Evolutionary conservation across 108 stramenopile species (phyloP).

Genomic region (Pseudonitzschia delicatissima): DNA sequence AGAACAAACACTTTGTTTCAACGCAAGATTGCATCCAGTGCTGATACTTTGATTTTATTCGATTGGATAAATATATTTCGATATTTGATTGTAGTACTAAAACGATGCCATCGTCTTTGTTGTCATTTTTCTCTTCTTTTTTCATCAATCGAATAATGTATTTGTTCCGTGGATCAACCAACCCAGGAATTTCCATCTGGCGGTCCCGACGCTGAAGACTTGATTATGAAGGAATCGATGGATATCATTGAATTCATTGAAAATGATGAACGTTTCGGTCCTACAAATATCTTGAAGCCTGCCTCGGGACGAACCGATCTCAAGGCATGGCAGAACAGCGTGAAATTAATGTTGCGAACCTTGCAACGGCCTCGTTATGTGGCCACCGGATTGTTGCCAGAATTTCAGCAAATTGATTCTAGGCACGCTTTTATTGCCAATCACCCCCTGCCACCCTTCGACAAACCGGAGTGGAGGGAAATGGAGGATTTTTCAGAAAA

Average conservation of each 20-base stretch:
- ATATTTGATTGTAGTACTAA: neutral
- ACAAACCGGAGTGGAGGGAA: slow-evolving; percentile 86
- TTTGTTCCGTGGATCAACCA: too few species aligned
- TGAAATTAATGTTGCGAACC: slow-evolving; percentile 71
- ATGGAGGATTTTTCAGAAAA: slow-evolving; percentile 71
- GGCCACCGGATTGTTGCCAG: slow-evolving; percentile 86
- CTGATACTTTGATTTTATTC: too few species aligned
- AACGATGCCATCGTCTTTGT: neutral
- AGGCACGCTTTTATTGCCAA: slow-evolving; percentile 88
- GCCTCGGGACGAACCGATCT: slow-evolving; percentile 84
- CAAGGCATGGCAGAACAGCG: slow-evolving; percentile 89
- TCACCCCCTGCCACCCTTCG: slow-evolving; percentile 88
- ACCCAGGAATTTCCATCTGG: neutral
- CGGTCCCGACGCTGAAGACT: slow-evolving; percentile 43
- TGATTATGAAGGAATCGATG: slow-evolving; percentile 92
- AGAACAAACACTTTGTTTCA: too few species aligned
- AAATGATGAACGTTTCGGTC: slow-evolving; percentile 85
- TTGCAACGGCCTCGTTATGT: slow-evolving; percentile 95
- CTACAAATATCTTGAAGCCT: slow-evolving; percentile 60
- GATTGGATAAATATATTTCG: too few species aligned
- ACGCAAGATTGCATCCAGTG: too few species aligned
- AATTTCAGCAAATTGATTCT: slow-evolving; percentile 89
- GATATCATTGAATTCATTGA: slow-evolving; percentile 91
- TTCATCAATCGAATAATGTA: too few species aligned
- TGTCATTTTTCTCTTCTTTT: neutral